Conservation (phyloP, 179 eudicot species). For the Patellifolia procumbens region DNA sequence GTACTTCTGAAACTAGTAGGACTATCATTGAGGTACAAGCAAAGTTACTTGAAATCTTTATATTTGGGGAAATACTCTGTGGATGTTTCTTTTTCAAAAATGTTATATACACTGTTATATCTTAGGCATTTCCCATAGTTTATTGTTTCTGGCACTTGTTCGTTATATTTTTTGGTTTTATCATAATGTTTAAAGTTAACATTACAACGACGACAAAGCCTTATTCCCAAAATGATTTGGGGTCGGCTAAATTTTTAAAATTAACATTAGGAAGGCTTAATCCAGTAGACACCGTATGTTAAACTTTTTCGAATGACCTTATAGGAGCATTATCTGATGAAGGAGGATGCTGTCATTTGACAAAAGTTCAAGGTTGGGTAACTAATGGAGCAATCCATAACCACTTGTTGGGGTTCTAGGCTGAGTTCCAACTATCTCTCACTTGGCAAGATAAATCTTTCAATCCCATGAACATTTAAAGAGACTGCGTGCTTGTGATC, state of each 20-base stretch:
- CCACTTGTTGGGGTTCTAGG: neutral
- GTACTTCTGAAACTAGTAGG: slow-evolving; percentile 73
- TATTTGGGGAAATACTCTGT: neutral
- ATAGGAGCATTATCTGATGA: neutral
- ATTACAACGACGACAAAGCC: no score
- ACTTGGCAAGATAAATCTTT: neutral
- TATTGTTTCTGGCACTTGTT: no score
- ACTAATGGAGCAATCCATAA: neutral
- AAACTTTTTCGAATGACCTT: no score
- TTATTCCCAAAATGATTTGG: no score
- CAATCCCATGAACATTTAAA: neutral
- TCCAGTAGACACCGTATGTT: neutral
- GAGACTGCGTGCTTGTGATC: neutral
- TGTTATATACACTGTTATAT: no score
- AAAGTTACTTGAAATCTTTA: neutral
- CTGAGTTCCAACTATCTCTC: neutral
- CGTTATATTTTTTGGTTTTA: no score
- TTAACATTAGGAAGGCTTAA: neutral
- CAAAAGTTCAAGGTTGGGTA: neutral
- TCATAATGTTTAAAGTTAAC: no score
- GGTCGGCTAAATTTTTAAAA: no score
- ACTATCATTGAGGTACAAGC: slow-evolving; percentile 76
- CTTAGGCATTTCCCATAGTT: no score
- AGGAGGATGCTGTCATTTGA: neutral
- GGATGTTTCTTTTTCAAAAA: neutral